Conservation (phyloP, 2,329 filamentous ascomycete genomes). For the Talaromyces albobiverticillius region DNA sequence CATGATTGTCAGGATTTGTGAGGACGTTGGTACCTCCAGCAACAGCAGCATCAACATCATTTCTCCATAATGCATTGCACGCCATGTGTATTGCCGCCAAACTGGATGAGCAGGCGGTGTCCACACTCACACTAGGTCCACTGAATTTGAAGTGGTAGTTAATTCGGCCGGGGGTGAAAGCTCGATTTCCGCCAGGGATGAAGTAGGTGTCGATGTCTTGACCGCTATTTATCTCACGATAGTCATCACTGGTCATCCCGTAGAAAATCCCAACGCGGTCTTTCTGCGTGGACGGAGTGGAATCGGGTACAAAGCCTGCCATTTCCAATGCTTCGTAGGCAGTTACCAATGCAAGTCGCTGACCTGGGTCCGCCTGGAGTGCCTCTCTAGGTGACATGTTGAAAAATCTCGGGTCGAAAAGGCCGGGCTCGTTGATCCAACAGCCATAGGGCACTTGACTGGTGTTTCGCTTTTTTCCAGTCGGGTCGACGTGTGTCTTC, state of each 20-base stretch:
- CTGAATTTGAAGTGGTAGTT: constrained; percentile 75
- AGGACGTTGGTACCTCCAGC: constrained; percentile 72
- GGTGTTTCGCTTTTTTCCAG: constrained; percentile 30
- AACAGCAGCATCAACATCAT: constrained; percentile 75
- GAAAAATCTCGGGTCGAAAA: constrained; percentile 40
- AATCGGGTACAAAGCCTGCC: constrained; percentile 70
- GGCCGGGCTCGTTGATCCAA: constrained; percentile 34
- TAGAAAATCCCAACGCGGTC: constrained; percentile 69
- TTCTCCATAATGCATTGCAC: constrained; percentile 68
- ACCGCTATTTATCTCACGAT: constrained; percentile 64
- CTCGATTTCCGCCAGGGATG: constrained; percentile 60
- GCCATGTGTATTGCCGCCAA: constrained; percentile 67
- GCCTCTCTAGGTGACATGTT: constrained; percentile 67
- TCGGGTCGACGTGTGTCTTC: constrained; percentile 32
- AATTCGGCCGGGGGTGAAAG: constrained; percentile 62
- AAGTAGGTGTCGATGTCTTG: constrained; percentile 69
- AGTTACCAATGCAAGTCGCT: constrained; percentile 68
- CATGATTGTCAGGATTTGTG: constrained; percentile 76
- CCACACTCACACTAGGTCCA: constrained; percentile 67
- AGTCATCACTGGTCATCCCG: constrained; percentile 68
- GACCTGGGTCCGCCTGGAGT: constrained; percentile 74
- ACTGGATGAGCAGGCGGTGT: constrained; percentile 74
- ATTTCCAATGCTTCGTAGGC: constrained; percentile 77
- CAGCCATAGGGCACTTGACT: constrained; percentile 32
- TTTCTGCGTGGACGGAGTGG: constrained; percentile 62